phyloP scores from a whole-genome alignment of 345 rosid genomes.

The Murraya paniculata region DNA sequence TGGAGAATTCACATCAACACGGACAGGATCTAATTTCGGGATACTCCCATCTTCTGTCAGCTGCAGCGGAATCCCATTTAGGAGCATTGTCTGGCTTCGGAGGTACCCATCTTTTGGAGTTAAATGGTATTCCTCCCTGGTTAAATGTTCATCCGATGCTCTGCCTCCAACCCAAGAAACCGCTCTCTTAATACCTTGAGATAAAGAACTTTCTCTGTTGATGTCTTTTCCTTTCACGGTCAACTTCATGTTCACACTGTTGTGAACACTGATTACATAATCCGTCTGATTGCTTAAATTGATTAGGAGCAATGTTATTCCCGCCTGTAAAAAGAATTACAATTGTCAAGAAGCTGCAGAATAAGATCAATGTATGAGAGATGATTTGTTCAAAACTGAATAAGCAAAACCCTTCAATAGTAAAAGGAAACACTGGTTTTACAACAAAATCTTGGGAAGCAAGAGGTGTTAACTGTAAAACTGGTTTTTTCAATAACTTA shows the following conservation, averaged over 20 bases:
- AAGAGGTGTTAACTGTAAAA: not conserved
- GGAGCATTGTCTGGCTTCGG: slow-evolving; percentile 61
- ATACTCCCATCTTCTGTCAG: slow-evolving; percentile 47
- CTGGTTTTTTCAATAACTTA: too few relatives aligned
- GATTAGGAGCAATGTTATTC: slow-evolving; percentile 76
- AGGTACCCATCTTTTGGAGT: slow-evolving; percentile 69
- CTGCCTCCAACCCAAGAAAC: slow-evolving; percentile 61
- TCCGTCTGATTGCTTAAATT: slow-evolving; percentile 70
- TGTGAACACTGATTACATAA: slow-evolving; percentile 45
- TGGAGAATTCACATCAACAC: slow-evolving; percentile 41
- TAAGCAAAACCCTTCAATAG: not conserved
- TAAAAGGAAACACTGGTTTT: not conserved
- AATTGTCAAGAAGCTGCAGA: not conserved
- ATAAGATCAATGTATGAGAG: not conserved
- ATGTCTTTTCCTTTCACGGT: slow-evolving; percentile 12
- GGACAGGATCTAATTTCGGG: slow-evolving; percentile 64
- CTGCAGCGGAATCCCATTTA: slow-evolving; percentile 70
- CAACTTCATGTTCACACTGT: slow-evolving; percentile 37
- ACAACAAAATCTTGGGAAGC: not conserved
- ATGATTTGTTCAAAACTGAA: not conserved
- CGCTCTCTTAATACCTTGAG: slow-evolving; percentile 50
- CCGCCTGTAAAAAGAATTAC: slow-evolving; percentile 47
- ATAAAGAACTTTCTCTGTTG: slow-evolving; percentile 28
- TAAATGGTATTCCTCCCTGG: slow-evolving; percentile 88
- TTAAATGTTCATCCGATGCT: slow-evolving; percentile 36